Evolutionary conservation across 2,329 filamentous ascomycete genomes (phyloP).

Genomic region (Daldinia eschscholtzii): DNA sequence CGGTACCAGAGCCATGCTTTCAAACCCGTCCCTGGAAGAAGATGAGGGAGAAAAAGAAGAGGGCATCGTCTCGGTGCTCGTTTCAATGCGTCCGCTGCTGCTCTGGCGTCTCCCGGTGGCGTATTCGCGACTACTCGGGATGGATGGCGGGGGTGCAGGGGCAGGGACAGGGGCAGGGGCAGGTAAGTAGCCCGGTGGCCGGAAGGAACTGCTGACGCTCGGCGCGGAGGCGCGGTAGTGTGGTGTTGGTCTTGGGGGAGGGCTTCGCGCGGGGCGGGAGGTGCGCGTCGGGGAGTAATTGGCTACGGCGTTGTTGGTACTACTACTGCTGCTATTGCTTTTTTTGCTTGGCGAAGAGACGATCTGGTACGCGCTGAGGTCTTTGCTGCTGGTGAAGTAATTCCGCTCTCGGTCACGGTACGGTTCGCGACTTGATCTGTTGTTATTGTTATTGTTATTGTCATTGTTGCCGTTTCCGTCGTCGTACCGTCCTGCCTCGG

Average conservation of each 20-base stretch:
- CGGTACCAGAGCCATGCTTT: background rate
- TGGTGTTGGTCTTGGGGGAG: constrained; percentile 4
- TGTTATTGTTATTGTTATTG: constrained; percentile 1
- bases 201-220: constrained; percentile 25
- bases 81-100: background rate
- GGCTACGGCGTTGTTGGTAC: too few relatives aligned
- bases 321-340: too few relatives aligned
- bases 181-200: constrained; percentile 17
- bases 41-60: too few relatives aligned
- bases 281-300: constrained; percentile 11
- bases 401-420: too few relatives aligned
- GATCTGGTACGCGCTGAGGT: too few relatives aligned
- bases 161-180: too few relatives aligned
- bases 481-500: constrained; percentile 13
- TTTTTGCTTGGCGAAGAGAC: too few relatives aligned
- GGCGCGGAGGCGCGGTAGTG: constrained; percentile 35
- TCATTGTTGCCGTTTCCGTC: too few relatives aligned
- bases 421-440: background rate
- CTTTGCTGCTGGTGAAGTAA: too few relatives aligned
- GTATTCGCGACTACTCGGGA: background rate
- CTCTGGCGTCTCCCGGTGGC: background rate
- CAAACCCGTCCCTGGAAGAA: background rate
- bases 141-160: too few relatives aligned
- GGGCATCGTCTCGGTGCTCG: background rate
- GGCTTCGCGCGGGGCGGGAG: constrained; percentile 28